Evolutionary conservation across 2,329 filamentous ascomycete species (phyloP).

Genomic region (Pseudocercospora vitis): DNA sequence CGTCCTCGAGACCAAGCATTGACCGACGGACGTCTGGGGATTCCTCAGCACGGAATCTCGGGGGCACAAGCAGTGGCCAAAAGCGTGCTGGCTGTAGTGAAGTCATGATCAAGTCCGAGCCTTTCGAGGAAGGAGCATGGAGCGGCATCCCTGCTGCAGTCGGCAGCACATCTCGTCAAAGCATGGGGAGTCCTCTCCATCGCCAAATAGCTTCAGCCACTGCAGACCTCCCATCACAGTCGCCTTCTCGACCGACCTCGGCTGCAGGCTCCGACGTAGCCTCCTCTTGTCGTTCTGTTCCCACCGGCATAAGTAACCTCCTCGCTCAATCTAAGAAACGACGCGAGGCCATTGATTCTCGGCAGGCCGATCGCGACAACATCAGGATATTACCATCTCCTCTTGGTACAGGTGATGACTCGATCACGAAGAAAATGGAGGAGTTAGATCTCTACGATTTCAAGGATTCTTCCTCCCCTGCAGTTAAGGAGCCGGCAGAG

Average conservation of each 20-base stretch:
- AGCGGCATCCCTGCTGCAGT: slow-evolving; percentile 7
- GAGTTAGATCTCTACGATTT: slow-evolving; percentile 39
- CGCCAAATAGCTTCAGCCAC: slow-evolving; percentile 8
- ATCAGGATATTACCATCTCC: slow-evolving; percentile 8
- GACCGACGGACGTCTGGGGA: slow-evolving; percentile 5
- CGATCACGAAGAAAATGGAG: slow-evolving; percentile 29
- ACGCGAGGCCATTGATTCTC: slow-evolving; percentile 14
- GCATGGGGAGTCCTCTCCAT: slow-evolving; percentile 17
- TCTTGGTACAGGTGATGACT: background rate
- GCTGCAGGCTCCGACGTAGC: slow-evolving; percentile 7
- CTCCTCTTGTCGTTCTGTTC: slow-evolving; percentile 7
- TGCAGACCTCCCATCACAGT: slow-evolving; percentile 11
- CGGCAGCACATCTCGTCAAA: slow-evolving; percentile 9
- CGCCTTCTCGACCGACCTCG: slow-evolving; percentile 10
- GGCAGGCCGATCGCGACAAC: slow-evolving; percentile 5
- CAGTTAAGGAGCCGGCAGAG: slow-evolving; percentile 7
- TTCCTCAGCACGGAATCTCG: background rate
- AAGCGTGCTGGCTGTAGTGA: slow-evolving; percentile 15
- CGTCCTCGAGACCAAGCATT: slow-evolving; percentile 13
- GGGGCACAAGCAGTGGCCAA: background rate
- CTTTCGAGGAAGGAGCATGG: slow-evolving; percentile 29
- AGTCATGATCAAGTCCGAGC: slow-evolving; percentile 35
- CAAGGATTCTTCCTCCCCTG: slow-evolving; percentile 34
- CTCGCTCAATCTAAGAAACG: slow-evolving; percentile 19
- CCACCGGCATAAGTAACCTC: slow-evolving; percentile 15